phyloP scores from a whole-genome alignment of 441 rosid species.

The Breynia disticha region DNA sequence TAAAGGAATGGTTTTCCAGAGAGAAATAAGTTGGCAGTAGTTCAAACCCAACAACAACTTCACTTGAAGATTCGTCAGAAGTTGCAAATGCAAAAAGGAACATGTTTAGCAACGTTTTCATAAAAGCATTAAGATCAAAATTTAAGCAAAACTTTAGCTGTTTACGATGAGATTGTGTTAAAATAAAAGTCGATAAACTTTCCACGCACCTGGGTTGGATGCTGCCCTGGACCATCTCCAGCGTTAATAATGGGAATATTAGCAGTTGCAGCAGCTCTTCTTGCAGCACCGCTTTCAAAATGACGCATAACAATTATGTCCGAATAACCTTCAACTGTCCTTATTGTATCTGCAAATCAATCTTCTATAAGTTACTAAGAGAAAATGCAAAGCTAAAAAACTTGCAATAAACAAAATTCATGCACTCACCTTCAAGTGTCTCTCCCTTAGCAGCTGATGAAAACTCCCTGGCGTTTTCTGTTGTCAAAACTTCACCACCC shows the following conservation, averaged over 20 bases:
- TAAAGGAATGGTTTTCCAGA: too few relatives aligned
- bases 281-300: slow-evolving; percentile 96
- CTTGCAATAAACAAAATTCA: not conserved
- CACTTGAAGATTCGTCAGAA: too few relatives aligned
- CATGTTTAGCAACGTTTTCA: too few relatives aligned
- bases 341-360: slow-evolving; percentile 62
- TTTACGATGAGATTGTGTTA: too few relatives aligned
- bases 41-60: too few relatives aligned
- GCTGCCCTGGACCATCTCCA: slow-evolving; percentile 99
- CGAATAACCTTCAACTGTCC: slow-evolving; percentile 88
- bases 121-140: too few relatives aligned
- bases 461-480: slow-evolving; percentile 94
- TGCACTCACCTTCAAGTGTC: slow-evolving; percentile 76
- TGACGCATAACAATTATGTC: slow-evolving; percentile 94
- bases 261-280: slow-evolving; percentile 78
- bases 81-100: too few relatives aligned
- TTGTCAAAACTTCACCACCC: slow-evolving; percentile 93
- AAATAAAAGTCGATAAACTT: not conserved
- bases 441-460: slow-evolving; percentile 98
- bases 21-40: too few relatives aligned
- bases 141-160: too few relatives aligned
- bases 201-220: slow-evolving; percentile 77
- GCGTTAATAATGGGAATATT: slow-evolving; percentile 84
- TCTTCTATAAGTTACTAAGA: slow-evolving; percentile 1
- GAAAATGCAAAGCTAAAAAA: not conserved